Evolutionary conservation across 768 basidiomycete genomes (phyloP), one percentile per base, ranked within the genome.

Genomic region (Clitopilus passeckerianus): DNA sequence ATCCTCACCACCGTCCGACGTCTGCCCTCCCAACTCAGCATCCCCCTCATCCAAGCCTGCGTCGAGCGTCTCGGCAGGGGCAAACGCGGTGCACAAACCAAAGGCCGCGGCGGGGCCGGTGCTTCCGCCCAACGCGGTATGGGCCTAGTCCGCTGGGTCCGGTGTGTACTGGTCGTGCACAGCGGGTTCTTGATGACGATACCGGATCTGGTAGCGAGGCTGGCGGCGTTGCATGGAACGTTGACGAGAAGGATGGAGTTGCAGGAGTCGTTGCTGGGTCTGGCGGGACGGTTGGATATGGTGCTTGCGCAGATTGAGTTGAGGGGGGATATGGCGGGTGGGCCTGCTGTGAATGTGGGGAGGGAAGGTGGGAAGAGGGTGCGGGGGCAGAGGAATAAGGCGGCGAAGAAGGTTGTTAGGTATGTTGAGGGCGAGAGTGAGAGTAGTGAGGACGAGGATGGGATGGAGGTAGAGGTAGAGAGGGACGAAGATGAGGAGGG

Each of bases 181-280:
- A 90, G 93, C 53, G 90, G 90, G 0, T 89, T 98, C 71, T 81
- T 99, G 57, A 91, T 98, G 88, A 96, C 95, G 95, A 90, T 98
- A 73, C 96, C 96, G 5, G 93, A 95, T 64, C 80, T 99, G 14
- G 91, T 98, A 20, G 83, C 88, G 34, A 86, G 92, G 34, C 83
- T 99, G 16, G 87, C 95, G 2, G 86, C 86, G 5, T 80, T 99
- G 20, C 93, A 96, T 73, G 76, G 89, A 18, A 88, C 89, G 5
- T 78, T 99, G 41, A 85, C 89, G 2, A 80, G 88, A 33, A 86
- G 97, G 20, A 75, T 97, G 34, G 80, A 87, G 23, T 75, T 98
- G 52, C 91, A 97, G 62, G 89, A 93, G 62, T 91, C 87, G 59
- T 79, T 99, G 18, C 78, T 95, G 9, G 86, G 90, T 1, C 79